Conservation (phyloP, 2,329 filamentous ascomycete species). For the Geoglossum cookeanum region DNA sequence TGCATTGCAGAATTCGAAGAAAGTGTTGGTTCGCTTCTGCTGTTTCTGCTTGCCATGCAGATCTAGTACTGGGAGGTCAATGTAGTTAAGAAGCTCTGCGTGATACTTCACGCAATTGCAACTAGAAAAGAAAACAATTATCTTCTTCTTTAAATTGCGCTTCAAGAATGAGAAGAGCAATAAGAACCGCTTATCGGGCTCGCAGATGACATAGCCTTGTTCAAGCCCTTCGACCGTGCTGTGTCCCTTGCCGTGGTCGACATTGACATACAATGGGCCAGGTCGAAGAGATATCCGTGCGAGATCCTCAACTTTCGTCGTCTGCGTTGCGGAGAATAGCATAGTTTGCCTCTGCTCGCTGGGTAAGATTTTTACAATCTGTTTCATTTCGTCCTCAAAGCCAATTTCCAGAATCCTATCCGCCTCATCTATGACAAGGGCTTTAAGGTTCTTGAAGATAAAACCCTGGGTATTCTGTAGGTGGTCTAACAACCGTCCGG, state of each 20-base stretch:
- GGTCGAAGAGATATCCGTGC: conserved; percentile 82
- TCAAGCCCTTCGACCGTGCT: conserved; percentile 86
- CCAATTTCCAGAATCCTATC: conserved; percentile 93
- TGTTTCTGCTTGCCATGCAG: conserved; percentile 95
- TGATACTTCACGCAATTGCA: conserved; percentile 94
- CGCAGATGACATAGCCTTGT: conserved; percentile 88
- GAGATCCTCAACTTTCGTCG: conserved; percentile 93
- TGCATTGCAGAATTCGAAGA: conserved; percentile 88
- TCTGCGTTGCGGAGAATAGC: conserved; percentile 98
- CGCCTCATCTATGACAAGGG: conserved; percentile 87
- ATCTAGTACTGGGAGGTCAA: conserved; percentile 74
- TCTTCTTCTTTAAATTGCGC: conserved; percentile 84
- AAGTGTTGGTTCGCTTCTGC: conserved; percentile 95
- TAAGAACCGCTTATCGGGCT: conserved; percentile 83
- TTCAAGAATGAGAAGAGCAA: conserved; percentile 90
- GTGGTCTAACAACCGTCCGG: conserved; percentile 82
- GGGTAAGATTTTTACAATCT: conserved; percentile 87
- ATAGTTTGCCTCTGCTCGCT: conserved; percentile 79
- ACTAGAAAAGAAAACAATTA: conserved; percentile 89
- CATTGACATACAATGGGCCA: conserved; percentile 90
- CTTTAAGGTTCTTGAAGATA: conserved; percentile 79
- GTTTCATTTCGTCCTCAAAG: conserved; percentile 96
- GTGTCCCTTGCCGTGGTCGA: conserved; percentile 75
- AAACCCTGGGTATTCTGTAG: conserved; percentile 83
- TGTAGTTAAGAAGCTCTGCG: conserved; percentile 89